A percentile compares a stretch with the other conserved stretches of the same genome.
Evolutionary conservation across 2,329 filamentous ascomycete genomes (phyloP).

Genomic region (Magnaporthiopsis poae): DNA sequence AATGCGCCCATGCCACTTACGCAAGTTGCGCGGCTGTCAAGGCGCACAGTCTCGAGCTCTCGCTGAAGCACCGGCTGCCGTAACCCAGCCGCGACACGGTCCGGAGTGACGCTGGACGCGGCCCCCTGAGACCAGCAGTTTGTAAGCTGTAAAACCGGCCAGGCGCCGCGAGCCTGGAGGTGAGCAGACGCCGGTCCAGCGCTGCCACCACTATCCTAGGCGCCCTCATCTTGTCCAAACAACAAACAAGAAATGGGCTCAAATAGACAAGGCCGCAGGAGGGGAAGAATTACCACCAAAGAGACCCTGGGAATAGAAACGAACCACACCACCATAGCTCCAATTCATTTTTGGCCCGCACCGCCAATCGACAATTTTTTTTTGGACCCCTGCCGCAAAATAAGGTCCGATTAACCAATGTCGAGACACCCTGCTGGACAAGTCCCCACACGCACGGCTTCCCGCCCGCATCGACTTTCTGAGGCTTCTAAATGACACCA

Average conservation of each 20-base stretch:
- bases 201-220: slow-evolving; percentile 28
- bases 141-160: slow-evolving; percentile 3
- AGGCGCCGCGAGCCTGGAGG: slow-evolving; percentile 12
- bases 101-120: slow-evolving; percentile 18
- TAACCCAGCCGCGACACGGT: slow-evolving; percentile 13
- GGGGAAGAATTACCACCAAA: slow-evolving; percentile 13
- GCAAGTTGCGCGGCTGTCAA: slow-evolving; percentile 28
- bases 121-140: slow-evolving; percentile 1
- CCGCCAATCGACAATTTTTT: slow-evolving; percentile 10
- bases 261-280: slow-evolving; percentile 10
- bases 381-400: slow-evolving; percentile 8
- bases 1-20: slow-evolving; percentile 20
- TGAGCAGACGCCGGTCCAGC: slow-evolving; percentile 26
- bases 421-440: neutral
- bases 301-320: slow-evolving; percentile 13
- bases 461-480: too few relatives aligned
- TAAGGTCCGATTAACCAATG: neutral
- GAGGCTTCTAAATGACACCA: too few relatives aligned
- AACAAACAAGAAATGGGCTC: slow-evolving; percentile 12
- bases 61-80: slow-evolving; percentile 30
- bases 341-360: slow-evolving; percentile 11
- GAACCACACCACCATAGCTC: slow-evolving; percentile 8
- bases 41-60: slow-evolving; percentile 24
- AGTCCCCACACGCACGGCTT: neutral
- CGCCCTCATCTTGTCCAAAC: slow-evolving; percentile 27